These are phyloP conservation scores for Globisporangium cystogenes DNA, from an alignment of 352 stramenopile species.

Conservation along the genomic window DNA sequence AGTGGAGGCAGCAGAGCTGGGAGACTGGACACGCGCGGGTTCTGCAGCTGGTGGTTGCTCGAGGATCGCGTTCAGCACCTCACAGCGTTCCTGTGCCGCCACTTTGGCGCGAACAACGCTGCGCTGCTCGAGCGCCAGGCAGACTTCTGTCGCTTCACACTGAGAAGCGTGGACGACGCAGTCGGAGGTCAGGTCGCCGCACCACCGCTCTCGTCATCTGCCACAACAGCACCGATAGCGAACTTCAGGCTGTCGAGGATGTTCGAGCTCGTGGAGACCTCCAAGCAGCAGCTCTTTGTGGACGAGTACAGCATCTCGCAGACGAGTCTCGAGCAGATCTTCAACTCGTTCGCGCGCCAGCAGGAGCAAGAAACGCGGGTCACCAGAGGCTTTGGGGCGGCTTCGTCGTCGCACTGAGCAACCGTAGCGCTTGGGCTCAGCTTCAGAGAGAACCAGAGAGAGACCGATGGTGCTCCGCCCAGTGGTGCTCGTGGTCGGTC, in stretches of 20 bases:
- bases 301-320: slow-evolving; percentile 79
- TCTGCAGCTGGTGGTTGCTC: slow-evolving; percentile 60
- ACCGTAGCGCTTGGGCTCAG: too few species aligned
- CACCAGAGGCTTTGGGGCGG: background rate
- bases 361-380: slow-evolving; percentile 21
- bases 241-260: slow-evolving; percentile 5
- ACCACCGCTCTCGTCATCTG: background rate
- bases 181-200: background rate
- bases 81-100: slow-evolving; percentile 23
- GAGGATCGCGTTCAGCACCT: slow-evolving; percentile 45
- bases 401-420: background rate
- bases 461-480: too few species aligned
- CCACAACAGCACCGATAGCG: background rate
- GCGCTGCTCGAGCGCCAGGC: slow-evolving; percentile 49
- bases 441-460: too few species aligned
- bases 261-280: slow-evolving; percentile 8
- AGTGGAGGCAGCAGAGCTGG: slow-evolving; percentile 5
- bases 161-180: slow-evolving; percentile 6
- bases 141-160: slow-evolving; percentile 62
- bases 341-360: slow-evolving; percentile 72
- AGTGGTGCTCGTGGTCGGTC: too few species aligned
- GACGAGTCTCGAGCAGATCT: slow-evolving; percentile 85
- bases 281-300: slow-evolving; percentile 25
- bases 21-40: slow-evolving; percentile 22
- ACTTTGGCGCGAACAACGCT: slow-evolving; percentile 25